Evolutionary conservation across 495 filamentous ascomycete genomes (phyloP), one percentile per base, ranked within the genome.

Genomic region (Astrocystis sublimbata): DNA sequence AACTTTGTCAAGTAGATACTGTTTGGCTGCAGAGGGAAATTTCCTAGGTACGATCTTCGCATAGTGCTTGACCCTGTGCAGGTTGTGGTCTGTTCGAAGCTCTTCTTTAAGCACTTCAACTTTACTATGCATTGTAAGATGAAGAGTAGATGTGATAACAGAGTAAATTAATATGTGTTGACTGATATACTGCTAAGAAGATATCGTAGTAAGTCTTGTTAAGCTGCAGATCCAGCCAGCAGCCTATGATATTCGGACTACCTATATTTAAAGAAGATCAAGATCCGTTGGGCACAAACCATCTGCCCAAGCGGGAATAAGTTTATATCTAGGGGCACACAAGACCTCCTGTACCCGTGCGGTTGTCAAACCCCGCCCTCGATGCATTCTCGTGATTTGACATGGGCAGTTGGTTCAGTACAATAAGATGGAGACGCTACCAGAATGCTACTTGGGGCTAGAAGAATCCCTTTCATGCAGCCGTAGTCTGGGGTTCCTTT

Each of bases 1-100:
- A 31, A 83, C 69, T 66, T 83, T 85, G 36, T 81, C 81, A 21
- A 74, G 36, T 4, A 79, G 65, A 58, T 85, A 84, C 62, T 76
- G 71, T 15, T 62, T 76, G 2, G 76, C 54, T 9, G 73, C 78
- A 21, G 72, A 64, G 7, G 78, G 78, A 12, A 79, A 52, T 24
- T 75, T 70, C 4, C 40, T 58, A 17, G 74, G 71, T 4, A 66
- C 68, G 10, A 62, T 67, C 58, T 45, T 55, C 28, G 65, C 55
- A 17, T 77, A 71, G n/a, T 70, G 62, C 9, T 61, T 65, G n/a
- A 67, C 72, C 31, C 74, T 67, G 38, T 66, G 78, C 55, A 75
- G 66, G 35, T 72, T 79, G 31, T 69, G 69, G 38, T 79, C 76
- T 30, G 64, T 73, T 53, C 56, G 60, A 6, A 76, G 40, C 52